Conservation (phyloP, 2,329 filamentous ascomycete species). For the Epicoccum nigrum region DNA sequence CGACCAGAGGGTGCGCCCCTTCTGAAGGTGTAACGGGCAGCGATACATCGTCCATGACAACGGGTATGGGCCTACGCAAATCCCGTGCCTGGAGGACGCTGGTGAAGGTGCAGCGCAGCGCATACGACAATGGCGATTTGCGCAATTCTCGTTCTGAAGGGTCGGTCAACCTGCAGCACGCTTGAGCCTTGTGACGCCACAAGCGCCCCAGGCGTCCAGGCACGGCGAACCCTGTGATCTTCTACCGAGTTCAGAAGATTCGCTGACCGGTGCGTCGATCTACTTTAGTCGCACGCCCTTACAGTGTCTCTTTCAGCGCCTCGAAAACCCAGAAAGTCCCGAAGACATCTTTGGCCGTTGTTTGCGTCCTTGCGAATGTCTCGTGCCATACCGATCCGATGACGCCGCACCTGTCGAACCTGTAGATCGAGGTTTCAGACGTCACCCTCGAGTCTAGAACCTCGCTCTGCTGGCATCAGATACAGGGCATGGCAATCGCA, state of each 20-base stretch:
- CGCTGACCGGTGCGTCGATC: neutral
- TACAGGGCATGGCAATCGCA: no score
- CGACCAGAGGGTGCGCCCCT: slow-evolving; percentile 2
- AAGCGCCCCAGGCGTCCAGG: slow-evolving; percentile 5
- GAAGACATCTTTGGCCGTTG: neutral
- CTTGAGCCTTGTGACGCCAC: slow-evolving; percentile 17
- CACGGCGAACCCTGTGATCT: neutral
- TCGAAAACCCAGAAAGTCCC: neutral
- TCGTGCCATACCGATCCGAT: neutral
- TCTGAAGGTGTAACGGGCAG: neutral
- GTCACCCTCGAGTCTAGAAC: slow-evolving; percentile 9
- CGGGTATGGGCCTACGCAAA: neutral
- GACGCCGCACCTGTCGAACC: slow-evolving; percentile 6
- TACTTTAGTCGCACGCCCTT: neutral
- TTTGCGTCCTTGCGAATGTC: slow-evolving; percentile 2
- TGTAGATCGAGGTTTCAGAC: slow-evolving; percentile 4
- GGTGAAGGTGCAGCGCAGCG: slow-evolving; percentile 6
- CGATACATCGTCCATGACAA: slow-evolving; percentile 5
- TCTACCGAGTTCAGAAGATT: neutral
- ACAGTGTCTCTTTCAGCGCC: neutral
- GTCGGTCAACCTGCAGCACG: slow-evolving; percentile 8
- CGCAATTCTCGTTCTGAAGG: slow-evolving; percentile 1
- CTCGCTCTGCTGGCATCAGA: neutral
- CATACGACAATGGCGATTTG: neutral
- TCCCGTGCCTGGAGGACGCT: slow-evolving; percentile 1